These are phyloP conservation scores for Dalbergia oliveri DNA, from an alignment of 306 rosid species.

Conservation along the genomic window DNA sequence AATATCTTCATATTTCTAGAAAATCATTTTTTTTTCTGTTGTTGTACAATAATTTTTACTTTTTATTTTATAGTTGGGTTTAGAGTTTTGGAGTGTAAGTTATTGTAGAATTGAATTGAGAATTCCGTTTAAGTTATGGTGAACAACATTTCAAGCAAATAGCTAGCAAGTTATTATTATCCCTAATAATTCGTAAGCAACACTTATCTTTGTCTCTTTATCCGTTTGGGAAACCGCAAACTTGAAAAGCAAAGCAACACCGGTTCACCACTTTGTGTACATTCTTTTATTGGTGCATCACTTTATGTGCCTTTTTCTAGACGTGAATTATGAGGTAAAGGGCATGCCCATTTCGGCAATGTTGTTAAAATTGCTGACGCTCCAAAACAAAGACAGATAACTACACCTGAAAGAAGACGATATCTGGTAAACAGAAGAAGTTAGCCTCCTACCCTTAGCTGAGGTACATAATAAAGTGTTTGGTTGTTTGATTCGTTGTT, in stretches of 20 bases:
- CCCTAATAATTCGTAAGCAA: neutral
- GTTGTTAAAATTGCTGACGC: neutral
- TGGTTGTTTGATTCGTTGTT: no score
- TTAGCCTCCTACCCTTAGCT: no score
- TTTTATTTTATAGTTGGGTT: neutral
- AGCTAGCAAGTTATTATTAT: neutral
- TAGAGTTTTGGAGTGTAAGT: neutral
- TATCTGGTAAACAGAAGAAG: no score
- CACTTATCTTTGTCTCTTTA: neutral
- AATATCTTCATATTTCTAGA: neutral
- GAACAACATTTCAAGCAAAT: neutral
- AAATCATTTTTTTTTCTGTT: neutral
- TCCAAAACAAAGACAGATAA: slow-evolving; percentile 2
- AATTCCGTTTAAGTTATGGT: neutral
- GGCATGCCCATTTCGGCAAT: neutral
- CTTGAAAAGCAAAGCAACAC: neutral
- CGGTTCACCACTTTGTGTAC: neutral
- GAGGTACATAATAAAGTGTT: no score
- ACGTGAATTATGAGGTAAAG: neutral
- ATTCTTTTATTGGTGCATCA: neutral
- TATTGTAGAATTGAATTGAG: neutral
- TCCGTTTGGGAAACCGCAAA: neutral
- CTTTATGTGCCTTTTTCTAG: neutral
- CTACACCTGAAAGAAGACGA: neutral
- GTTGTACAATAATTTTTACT: neutral